Evolutionary conservation across 2,329 filamentous ascomycete species (phyloP), one percentile per base, ranked within the genome.

Genomic region (Trichophyton mentagrophytes): DNA sequence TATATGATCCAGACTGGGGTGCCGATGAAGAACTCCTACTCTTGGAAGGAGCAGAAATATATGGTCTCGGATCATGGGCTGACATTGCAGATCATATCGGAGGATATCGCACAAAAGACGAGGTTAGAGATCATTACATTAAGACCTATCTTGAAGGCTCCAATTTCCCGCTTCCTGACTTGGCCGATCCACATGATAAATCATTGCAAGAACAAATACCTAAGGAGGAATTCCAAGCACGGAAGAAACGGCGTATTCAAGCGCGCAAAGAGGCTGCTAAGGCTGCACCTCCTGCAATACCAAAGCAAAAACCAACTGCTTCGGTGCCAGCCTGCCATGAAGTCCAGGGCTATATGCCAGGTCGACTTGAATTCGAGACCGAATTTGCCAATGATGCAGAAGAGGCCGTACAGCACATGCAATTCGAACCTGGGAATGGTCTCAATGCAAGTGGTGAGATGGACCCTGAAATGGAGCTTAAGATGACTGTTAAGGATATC

Each of bases 71-170:
- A 2, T 97, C 92, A 22, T 99, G 93, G 92, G 90, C 91, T 44
- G 93, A 99, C 69, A 95, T 99, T 64, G 91, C 93, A 42, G 92
- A 99, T 73, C 93, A 99, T 72, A 97, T 99, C 68, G 93, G 93
- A 58, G 93, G 93, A 9, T 97, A 91, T 70, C 85, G 93, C 61
- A 86, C 87, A 65, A 97, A 96, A 72, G 92, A 97, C 67, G 93
- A 99, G 74, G 93, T 97, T 38, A 85, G 90, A 64, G 89, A 96
- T 66, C 93, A 99, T 73, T 99, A 99, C 73, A 83, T 93, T 65
- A 80, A 86, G 63, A 92, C 88, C 15, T 99, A 95, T 67, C 81
- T 99, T 65, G 80, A 95, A 61, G 95, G 90, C 58, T 78, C 85
- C 0, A 82, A 81, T 17, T 99, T 99, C 66, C 93, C 93, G 0